Percentiles rank a stretch among this genome's conserved stretches.
These are phyloP conservation scores for Phytomonas francai DNA, from an alignment of 208 protist species.

Conservation along the genomic window DNA sequence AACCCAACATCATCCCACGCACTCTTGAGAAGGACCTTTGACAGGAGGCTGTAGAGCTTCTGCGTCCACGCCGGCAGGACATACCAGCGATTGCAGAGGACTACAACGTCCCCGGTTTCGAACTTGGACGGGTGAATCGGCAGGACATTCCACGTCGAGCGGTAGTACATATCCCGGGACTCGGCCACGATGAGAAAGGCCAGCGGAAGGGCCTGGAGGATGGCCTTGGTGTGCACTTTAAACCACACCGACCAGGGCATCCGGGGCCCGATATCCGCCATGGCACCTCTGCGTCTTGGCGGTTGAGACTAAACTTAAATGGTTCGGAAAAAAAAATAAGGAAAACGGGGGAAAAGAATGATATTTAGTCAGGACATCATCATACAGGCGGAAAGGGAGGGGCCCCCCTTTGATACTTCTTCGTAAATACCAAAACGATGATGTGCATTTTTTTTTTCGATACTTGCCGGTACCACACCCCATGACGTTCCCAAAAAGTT, in stretches of 20 bases:
- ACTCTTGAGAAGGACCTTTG: slow-evolving; percentile 80
- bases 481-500: no score
- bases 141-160: slow-evolving; percentile 62
- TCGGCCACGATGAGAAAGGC: slow-evolving; percentile 77
- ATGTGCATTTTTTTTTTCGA: not conserved
- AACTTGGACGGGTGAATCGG: slow-evolving; percentile 38
- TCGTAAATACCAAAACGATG: not conserved
- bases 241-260: slow-evolving; percentile 59
- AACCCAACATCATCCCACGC: slow-evolving; percentile 78
- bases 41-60: slow-evolving; percentile 59
- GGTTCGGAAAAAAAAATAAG: slow-evolving; percentile 2
- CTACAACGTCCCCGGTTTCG: slow-evolving; percentile 69
- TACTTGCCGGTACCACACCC: no score
- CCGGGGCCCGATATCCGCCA: slow-evolving; percentile 39
- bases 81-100: slow-evolving; percentile 86
- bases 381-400: no score
- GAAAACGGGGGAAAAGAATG: not conserved
- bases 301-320: not conserved
- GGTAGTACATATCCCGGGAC: slow-evolving; percentile 76
- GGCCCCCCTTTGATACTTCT: no score
- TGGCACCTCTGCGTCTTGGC: slow-evolving; percentile 5
- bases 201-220: slow-evolving; percentile 61
- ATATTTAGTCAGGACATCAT: no score
- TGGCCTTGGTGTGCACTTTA: slow-evolving; percentile 63
- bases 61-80: slow-evolving; percentile 73